These are phyloP conservation scores for Erythrobasidium hasegawianum DNA, from an alignment of 1,284 basidiomycete genomes.

Conservation along the genomic window DNA sequence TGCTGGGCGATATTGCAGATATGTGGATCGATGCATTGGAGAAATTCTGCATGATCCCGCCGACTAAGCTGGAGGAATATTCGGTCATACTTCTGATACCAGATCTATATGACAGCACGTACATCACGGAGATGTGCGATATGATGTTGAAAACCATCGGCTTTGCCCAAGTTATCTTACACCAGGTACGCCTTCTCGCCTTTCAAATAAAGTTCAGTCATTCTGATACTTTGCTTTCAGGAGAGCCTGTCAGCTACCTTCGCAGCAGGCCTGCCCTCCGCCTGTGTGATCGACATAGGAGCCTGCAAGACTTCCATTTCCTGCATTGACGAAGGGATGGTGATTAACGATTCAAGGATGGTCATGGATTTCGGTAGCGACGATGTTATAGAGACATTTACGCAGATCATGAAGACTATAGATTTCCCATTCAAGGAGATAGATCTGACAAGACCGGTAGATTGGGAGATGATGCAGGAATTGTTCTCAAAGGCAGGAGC, in stretches of 20 bases:
- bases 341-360: slow-evolving; percentile 76
- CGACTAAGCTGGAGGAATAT: slow-evolving; percentile 67
- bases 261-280: slow-evolving; percentile 87
- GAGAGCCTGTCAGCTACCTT: slow-evolving; percentile 91
- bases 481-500: slow-evolving; percentile 78
- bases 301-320: slow-evolving; percentile 78
- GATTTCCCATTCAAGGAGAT: slow-evolving; percentile 84
- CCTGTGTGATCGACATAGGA: slow-evolving; percentile 94
- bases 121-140: slow-evolving; percentile 73
- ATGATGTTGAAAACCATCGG: slow-evolving; percentile 76
- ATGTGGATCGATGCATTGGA: slow-evolving; percentile 63
- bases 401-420: slow-evolving; percentile 66
- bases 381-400: slow-evolving; percentile 85
- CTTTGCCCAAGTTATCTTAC: slow-evolving; percentile 83
- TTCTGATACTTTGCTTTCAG: too few relatives aligned
- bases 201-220: too few relatives aligned
- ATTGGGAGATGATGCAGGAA: slow-evolving; percentile 84
- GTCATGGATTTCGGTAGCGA: slow-evolving; percentile 83
- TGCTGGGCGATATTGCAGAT: slow-evolving; percentile 71
- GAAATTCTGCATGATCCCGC: slow-evolving; percentile 61
- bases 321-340: slow-evolving; percentile 91
- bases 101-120: slow-evolving; percentile 80
- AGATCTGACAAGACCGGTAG: slow-evolving; percentile 68
- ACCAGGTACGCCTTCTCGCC: slow-evolving; percentile 66
- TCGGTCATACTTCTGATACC: slow-evolving; percentile 87